A percentile compares a stretch with the other conserved stretches of the same genome.
phyloP scores from a whole-genome alignment of 768 basidiomycete genomes.

The Nidularia pulvinata region DNA sequence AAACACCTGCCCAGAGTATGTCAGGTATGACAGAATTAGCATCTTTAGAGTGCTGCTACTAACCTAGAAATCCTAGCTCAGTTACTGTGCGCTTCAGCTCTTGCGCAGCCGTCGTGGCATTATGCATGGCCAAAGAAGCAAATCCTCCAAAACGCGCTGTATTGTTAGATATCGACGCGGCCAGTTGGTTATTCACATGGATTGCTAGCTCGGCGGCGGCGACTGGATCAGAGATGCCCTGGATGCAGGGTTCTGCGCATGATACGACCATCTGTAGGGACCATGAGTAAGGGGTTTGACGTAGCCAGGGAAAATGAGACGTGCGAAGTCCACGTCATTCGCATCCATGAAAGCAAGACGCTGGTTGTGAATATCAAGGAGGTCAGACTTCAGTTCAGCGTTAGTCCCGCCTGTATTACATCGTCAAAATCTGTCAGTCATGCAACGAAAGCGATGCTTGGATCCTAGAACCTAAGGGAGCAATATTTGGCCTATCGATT shows the following conservation, averaged over 20 bases:
- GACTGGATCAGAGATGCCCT: slow-evolving; percentile 31
- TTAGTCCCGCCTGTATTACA: slow-evolving; percentile 20
- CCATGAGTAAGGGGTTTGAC: background rate
- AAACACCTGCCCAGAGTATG: slow-evolving; percentile 18
- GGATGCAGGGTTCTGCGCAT: slow-evolving; percentile 33
- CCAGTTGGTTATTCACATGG: slow-evolving; percentile 32
- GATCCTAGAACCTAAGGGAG: background rate
- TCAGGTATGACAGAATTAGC: background rate
- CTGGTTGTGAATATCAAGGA: slow-evolving; percentile 37
- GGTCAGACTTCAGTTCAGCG: slow-evolving; percentile 24
- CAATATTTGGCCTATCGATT: background rate
- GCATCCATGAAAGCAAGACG: slow-evolving; percentile 31
- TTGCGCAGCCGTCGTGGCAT: slow-evolving; percentile 34
- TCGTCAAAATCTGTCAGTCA: background rate
- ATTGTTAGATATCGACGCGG: slow-evolving; percentile 32
- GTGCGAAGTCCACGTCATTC: slow-evolving; percentile 36
- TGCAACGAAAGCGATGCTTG: too few relatives aligned
- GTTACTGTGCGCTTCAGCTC: slow-evolving; percentile 37
- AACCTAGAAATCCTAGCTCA: slow-evolving; percentile 40
- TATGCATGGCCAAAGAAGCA: slow-evolving; percentile 41
- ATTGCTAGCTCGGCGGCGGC: slow-evolving; percentile 29
- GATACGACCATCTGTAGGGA: slow-evolving; percentile 33
- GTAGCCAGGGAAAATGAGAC: background rate
- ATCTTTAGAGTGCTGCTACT: background rate
- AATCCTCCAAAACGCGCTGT: slow-evolving; percentile 39